Percentiles rank a stretch among this genome's conserved stretches.
These are phyloP conservation scores for Lentinula detonsa DNA, from an alignment of 768 basidiomycete species.

Conservation along the genomic window DNA sequence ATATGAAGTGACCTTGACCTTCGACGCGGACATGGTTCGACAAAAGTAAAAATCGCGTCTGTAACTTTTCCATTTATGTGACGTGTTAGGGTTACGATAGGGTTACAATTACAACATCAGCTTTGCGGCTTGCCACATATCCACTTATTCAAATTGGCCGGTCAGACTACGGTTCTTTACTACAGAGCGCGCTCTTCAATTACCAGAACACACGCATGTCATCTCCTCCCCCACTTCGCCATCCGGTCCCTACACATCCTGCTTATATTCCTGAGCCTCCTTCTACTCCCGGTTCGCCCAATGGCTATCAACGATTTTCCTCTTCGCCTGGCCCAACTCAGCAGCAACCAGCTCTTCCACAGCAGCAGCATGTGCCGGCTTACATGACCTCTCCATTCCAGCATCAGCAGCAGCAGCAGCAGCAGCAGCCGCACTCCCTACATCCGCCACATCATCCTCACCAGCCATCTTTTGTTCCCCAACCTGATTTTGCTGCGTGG, in stretches of 20 bases:
- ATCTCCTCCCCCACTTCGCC: slow-evolving; percentile 78
- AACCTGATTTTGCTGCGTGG: slow-evolving; percentile 62
- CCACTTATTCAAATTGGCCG: no score
- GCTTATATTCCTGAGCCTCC: slow-evolving; percentile 82
- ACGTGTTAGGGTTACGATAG: neutral
- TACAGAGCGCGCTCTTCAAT: neutral
- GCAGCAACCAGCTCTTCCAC: slow-evolving; percentile 18
- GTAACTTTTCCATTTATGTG: neutral
- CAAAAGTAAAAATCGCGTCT: neutral
- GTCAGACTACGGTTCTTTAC: neutral
- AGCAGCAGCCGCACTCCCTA: slow-evolving; percentile 32
- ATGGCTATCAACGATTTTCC: slow-evolving; percentile 68
- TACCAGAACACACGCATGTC: slow-evolving; percentile 7
- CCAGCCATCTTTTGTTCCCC: slow-evolving; percentile 20
- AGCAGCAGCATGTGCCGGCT: slow-evolving; percentile 33
- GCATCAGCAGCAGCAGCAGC: slow-evolving; percentile 39
- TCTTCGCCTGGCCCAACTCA: slow-evolving; percentile 45
- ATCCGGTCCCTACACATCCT: slow-evolving; percentile 85
- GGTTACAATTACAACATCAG: neutral
- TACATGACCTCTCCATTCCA: slow-evolving; percentile 43
- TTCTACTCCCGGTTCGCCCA: slow-evolving; percentile 67
- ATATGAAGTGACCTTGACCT: slow-evolving; percentile 57
- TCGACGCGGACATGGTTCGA: neutral
- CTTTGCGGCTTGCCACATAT: neutral
- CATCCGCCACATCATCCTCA: slow-evolving; percentile 23